Evolutionary conservation across 148 eudicot species (phyloP).

Genomic region (Silene conica): DNA sequence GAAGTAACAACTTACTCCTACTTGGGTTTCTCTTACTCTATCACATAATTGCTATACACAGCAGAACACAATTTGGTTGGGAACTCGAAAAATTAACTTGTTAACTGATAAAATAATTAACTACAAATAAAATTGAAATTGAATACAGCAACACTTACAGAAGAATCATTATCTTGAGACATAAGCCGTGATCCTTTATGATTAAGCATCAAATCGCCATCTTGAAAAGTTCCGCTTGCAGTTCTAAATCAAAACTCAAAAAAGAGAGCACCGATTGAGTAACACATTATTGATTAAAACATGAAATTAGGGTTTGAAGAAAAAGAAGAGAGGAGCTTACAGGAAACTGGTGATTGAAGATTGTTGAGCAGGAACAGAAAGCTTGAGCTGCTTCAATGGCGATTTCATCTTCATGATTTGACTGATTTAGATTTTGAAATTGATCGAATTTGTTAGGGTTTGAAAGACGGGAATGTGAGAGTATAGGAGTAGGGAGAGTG

Average conservation of each 20-base stretch:
- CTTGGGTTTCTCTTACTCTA: too few relatives aligned
- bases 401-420: slow-evolving; percentile 56
- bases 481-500: not conserved
- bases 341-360: slow-evolving; percentile 68
- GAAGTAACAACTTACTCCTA: not conserved
- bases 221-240: slow-evolving; percentile 96
- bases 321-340: slow-evolving; percentile 27
- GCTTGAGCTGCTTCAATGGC: slow-evolving; percentile 85
- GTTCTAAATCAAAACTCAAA: slow-evolving; percentile 44
- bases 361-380: slow-evolving; percentile 78
- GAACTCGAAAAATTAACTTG: not conserved
- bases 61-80: not conserved
- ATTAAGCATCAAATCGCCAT: slow-evolving; percentile 78
- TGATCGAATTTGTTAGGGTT: slow-evolving; percentile 19
- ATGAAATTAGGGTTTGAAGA: not conserved
- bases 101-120: not conserved
- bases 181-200: slow-evolving; percentile 71
- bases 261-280: not conserved
- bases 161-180: slow-evolving; percentile 53
- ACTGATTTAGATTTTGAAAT: slow-evolving; percentile 11
- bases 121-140: not conserved
- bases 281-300: too few relatives aligned
- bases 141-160: slow-evolving; percentile 41
- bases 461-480: not conserved
- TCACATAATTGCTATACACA: too few relatives aligned